phyloP scores from a whole-genome alignment of 2,329 filamentous ascomycete genomes.

The Bipolaris zeicola region DNA sequence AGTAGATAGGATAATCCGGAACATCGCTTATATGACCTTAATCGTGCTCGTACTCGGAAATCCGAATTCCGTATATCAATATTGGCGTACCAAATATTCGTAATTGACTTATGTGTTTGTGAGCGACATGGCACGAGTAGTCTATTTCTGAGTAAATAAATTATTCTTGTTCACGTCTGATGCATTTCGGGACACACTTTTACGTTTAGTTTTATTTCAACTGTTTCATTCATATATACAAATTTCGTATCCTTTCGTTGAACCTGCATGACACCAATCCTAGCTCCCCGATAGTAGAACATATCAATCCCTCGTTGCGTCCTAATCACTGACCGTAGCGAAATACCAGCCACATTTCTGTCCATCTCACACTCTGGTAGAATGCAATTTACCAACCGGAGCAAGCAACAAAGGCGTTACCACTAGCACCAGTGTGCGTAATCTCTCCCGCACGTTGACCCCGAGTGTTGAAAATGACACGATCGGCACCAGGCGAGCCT shows the following conservation, averaged over 20 bases:
- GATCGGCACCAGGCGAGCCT: conserved; percentile 69
- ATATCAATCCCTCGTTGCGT: neutral
- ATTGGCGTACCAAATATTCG: too few species aligned
- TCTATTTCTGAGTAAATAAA: too few species aligned
- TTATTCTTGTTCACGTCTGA: too few species aligned
- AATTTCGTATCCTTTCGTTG: neutral
- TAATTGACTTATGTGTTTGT: too few species aligned
- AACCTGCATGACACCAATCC: neutral
- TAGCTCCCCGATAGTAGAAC: neutral
- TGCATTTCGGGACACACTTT: too few species aligned
- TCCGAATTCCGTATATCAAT: too few species aligned
- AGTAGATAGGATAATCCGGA: too few species aligned
- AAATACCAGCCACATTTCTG: neutral
- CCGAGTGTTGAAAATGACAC: conserved; percentile 65
- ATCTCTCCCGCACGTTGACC: conserved; percentile 67
- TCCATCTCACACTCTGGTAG: neutral
- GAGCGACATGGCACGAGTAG: too few species aligned
- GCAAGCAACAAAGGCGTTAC: conserved; percentile 72
- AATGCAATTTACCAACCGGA: conserved; percentile 28
- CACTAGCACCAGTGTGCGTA: conserved; percentile 72
- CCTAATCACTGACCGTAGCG: neutral
- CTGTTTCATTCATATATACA: neutral
- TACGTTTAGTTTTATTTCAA: too few species aligned
- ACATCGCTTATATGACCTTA: too few species aligned
- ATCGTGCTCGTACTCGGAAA: too few species aligned